phyloP scores from a whole-genome alignment of 2,329 filamentous ascomycete genomes.

The Claviceps sp. region DNA sequence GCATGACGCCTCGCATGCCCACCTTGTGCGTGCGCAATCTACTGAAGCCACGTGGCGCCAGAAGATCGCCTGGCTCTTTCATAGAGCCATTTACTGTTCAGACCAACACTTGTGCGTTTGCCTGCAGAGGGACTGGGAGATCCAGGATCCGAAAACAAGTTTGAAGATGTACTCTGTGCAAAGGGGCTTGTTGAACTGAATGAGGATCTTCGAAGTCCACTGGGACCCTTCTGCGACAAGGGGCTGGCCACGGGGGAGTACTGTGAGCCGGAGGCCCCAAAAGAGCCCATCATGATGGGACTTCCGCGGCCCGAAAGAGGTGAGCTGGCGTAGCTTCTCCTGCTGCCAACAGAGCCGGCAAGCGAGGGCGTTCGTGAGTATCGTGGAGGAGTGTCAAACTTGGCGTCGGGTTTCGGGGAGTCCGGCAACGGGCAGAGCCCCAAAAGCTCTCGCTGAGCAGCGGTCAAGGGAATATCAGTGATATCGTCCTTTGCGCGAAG shows the following conservation, averaged over 20 bases:
- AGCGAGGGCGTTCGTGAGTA: conserved; percentile 65
- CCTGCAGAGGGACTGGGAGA: conserved; percentile 55
- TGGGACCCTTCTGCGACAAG: conserved; percentile 56
- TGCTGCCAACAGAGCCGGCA: conserved; percentile 47
- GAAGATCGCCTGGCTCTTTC: conserved; percentile 58
- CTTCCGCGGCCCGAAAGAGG: conserved; percentile 44
- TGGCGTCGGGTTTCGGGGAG: conserved; percentile 52
- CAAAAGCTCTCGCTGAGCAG: conserved; percentile 62
- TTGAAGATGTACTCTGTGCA: conserved; percentile 33
- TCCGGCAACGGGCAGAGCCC: conserved; percentile 58
- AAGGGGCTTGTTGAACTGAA: conserved; percentile 45
- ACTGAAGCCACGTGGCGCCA: conserved; percentile 27
- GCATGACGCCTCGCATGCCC: background rate
- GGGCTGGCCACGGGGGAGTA: conserved; percentile 34
- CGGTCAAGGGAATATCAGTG: conserved; percentile 76
- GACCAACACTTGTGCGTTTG: conserved; percentile 58
- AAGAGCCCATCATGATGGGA: conserved; percentile 22
- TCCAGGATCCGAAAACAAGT: conserved; percentile 43
- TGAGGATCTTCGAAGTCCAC: conserved; percentile 40
- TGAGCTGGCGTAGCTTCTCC: conserved; percentile 42
- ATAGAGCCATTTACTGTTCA: conserved; percentile 94
- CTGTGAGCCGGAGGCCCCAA: conserved; percentile 30
- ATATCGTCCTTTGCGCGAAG: conserved; percentile 62
- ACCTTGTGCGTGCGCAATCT: background rate
- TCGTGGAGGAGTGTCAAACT: conserved; percentile 72